Evolutionary conservation across 106 monocot species (phyloP), one percentile per base, ranked within the genome.

Genomic region (Dendrobium officinale): DNA sequence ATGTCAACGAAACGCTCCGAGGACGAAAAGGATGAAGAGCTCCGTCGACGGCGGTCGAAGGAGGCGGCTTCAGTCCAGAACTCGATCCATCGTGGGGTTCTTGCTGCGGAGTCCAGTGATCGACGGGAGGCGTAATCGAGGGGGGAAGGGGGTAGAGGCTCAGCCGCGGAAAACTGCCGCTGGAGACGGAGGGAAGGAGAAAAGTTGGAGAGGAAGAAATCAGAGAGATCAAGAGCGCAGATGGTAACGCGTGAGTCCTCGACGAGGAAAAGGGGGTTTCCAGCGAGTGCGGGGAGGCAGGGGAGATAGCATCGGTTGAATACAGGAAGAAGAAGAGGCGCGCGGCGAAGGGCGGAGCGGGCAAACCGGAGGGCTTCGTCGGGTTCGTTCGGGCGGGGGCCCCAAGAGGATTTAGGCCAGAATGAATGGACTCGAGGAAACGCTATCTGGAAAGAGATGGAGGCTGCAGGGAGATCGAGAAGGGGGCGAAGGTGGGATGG

Each of bases 51-150:
- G 55, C 54, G 77, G 8, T 77, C 27, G 51, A 51, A 51, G 6
- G 59, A 31, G 7, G 85, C 85, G 56, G 87, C 86, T 67, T 87
- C 87, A 70, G 80, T 85, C 90, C 90, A 90, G 87, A 90, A 90
- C 82, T 90, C 86, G 83, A 90, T 85, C 86, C 89, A 90, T 13
- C 89, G 79, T 1, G 87, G 85, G 2, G 78, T 80, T 33, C 70
- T 75, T 22, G 51, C 79, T 10, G 55, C 59, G 51, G 83, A 83
- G 31, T 84, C 89, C 5, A 79, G 64, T 16, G 83, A 83, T 6
- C 77, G 77, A 10, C 84, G 83, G 10, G 61, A 78, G 75, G 4
- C 51, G 27, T 27, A 48, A 15, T 44, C 42, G 74, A 20, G 11
- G 41, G 2, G 74, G n/a, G n/a, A 42, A 42, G 19, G 44, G 75